Percentiles rank a stretch among this genome's conserved stretches.
phyloP scores from a whole-genome alignment of 768 basidiomycete species.

The Udeniomyces megalosporus region DNA sequence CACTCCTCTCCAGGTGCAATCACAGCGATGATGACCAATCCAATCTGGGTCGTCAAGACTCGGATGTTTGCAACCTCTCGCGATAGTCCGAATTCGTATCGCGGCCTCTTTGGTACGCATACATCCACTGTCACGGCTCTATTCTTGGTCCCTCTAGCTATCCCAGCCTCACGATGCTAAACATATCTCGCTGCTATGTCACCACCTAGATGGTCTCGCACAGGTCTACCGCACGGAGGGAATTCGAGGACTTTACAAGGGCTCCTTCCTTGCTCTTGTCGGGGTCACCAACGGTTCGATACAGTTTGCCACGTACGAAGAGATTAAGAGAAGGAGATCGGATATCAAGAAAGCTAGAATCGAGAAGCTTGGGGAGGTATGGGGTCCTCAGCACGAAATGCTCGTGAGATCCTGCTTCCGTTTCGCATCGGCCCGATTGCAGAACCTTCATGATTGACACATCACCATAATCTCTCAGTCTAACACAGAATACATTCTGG shows the following conservation, averaged over 20 bases:
- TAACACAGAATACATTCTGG: constrained; percentile 74
- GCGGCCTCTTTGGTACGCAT: constrained; percentile 63
- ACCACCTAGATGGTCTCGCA: constrained; percentile 47
- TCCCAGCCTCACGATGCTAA: too few species aligned
- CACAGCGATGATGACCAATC: constrained; percentile 89
- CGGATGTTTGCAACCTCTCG: constrained; percentile 77
- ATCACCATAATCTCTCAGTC: constrained; percentile 49
- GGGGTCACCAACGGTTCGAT: constrained; percentile 89
- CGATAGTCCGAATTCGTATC: constrained; percentile 55
- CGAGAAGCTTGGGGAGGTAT: constrained; percentile 44
- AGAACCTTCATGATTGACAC: too few species aligned
- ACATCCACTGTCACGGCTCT: too few species aligned
- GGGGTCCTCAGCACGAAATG: constrained; percentile 63
- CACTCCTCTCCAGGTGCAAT: constrained; percentile 49
- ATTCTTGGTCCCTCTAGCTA: constrained; percentile 18
- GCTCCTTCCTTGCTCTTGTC: constrained; percentile 70
- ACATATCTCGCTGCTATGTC: too few species aligned
- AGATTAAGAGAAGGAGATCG: constrained; percentile 80
- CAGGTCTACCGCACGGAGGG: constrained; percentile 62
- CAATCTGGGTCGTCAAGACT: constrained; percentile 93
- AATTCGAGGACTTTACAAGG: constrained; percentile 61
- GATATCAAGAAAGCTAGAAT: constrained; percentile 47
- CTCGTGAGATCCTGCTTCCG: constrained; percentile 42
- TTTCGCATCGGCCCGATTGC: neutral
- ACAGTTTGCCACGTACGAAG: constrained; percentile 91